Base-by-base conservation (phyloP, 2,329 filamentous ascomycete genomes). In the Lachnum nothofagi region DNA sequence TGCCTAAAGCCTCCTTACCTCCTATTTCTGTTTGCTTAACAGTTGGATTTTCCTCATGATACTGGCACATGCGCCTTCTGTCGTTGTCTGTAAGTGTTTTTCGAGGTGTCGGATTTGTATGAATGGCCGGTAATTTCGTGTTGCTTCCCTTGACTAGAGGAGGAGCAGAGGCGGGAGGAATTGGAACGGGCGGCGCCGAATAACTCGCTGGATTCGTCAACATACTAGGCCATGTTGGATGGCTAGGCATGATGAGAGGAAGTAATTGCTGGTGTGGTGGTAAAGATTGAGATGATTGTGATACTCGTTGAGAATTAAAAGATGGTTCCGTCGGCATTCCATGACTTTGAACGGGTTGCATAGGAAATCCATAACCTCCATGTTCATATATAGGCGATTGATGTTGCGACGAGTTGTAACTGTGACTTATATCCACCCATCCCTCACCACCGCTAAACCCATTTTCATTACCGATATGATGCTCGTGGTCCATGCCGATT, bases 21-120 rank as follows among this genome's bases (percentile, higher is more conserved):
- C 93, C 93, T 70, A 98, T 98, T 64, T 97, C 91, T 16, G 90
- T 93, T 72, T 98, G 93, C 70, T 95, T 95, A 39, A 89, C 84
- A 42, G 82, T 85, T 19, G 91, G 93, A 65, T 97, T 85, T 54
- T 95, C 86, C 65, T 93, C 86, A 60, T 91, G 87, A 68, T 91
- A 96, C 64, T 89, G 80, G 68, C 93, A 98, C 91, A 98, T 98
- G 38, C 82, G 80, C 57, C 90, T 80, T 56, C 93, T 86, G 66
- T 97, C 91, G 50, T 88, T 85, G 63, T 95, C 88, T 6, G 90
- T 96, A 60, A 98, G 74, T 1, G 91, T 97, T 69, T 89, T 89
- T 59, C 90, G 78, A 3, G 88, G 86, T 41, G 85, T 87, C 41
- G 84, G 72, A 58, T 68, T 73, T 20, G 77, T 71, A 51, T 72